Evolutionary conservation across 768 basidiomycete species (phyloP), one percentile per base, ranked within the genome.

Genomic region (Leucogyrophana mollusca): DNA sequence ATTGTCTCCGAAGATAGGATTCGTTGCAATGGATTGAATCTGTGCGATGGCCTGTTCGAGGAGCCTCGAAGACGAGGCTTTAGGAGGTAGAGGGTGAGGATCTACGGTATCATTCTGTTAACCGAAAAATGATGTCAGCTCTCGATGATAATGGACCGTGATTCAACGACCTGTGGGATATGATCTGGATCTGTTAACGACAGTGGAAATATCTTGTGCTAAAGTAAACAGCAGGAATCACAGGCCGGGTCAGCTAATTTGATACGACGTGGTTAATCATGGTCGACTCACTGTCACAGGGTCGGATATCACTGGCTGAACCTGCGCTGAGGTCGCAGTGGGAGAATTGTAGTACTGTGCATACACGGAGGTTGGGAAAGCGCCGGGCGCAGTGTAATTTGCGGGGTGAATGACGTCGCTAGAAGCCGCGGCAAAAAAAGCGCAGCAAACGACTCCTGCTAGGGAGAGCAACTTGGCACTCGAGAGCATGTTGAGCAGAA

Each of bases 221-320:
- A 48, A 44, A 43, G 47, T 50, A 40, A 36, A 34, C 10, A 34
- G 23, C 16, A 8, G n/a, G 35, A 16, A 37, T 37, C 16, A 7
- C 20, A 39, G 27, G 20, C 18, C 27, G 42, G 17, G 32, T 54
- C 16, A 49, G 21, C 17, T 18, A 5, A 5, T 30, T n/a, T n/a
- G 21, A 10, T 33, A 0, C 34, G 16, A 9, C 56, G 50, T 46
- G 42, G 14, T 25, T 10, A 27, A n/a, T 16, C 8, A 40, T 8
- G 41, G 5, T 27, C 6, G 4, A 45, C 65, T 40, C 41, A 86
- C 87, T 21, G 76, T 74, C 24, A 87, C 77, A 8, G 85, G 82
- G 58, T 90, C 87, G 11, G 85, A 78, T 30, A 90, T 76, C 48
- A 87, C 73, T n/a, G 87, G 87, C 64, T 90, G 87, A 3, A 80